These are phyloP conservation scores for Hypoxylon trugodes DNA, from an alignment of 495 filamentous ascomycete species.

Conservation along the genomic window DNA sequence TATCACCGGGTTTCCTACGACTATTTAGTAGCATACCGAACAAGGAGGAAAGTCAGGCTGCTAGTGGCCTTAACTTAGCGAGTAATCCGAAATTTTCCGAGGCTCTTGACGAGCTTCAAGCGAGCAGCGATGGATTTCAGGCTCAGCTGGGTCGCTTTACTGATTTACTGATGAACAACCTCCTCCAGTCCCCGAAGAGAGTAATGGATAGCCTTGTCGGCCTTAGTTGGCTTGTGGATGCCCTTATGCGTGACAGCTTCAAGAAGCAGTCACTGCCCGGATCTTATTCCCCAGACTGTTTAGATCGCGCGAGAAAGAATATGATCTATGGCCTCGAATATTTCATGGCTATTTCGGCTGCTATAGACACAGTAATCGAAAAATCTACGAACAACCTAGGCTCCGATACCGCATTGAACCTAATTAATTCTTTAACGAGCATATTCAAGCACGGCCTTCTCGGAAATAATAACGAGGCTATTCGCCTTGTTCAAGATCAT, in stretches of 20 bases:
- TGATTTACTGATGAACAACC: constrained; percentile 40
- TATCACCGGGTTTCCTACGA: constrained; percentile 41
- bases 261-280: constrained; percentile 28
- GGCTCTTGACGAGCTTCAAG: constrained; percentile 36
- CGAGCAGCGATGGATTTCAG: constrained; percentile 25
- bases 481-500: constrained; percentile 45
- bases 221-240: constrained; percentile 44
- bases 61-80: constrained; percentile 19
- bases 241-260: constrained; percentile 43
- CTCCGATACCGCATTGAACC: constrained; percentile 51
- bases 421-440: constrained; percentile 47
- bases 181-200: constrained; percentile 50
- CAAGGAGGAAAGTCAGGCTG: constrained; percentile 24
- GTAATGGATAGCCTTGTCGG: constrained; percentile 53
- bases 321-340: constrained; percentile 48
- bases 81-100: constrained; percentile 15
- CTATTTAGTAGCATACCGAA: constrained; percentile 20
- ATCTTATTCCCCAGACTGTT: neutral
- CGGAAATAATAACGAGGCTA: constrained; percentile 45
- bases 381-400: constrained; percentile 57
- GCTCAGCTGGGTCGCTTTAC: constrained; percentile 40
- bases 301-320: constrained; percentile 38
- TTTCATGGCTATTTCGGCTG: constrained; percentile 52
- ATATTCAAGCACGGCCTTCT: constrained; percentile 55
- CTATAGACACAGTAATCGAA: constrained; percentile 54